Evolutionary conservation across 345 rosid species (phyloP).

Genomic region (Trapa incisa): DNA sequence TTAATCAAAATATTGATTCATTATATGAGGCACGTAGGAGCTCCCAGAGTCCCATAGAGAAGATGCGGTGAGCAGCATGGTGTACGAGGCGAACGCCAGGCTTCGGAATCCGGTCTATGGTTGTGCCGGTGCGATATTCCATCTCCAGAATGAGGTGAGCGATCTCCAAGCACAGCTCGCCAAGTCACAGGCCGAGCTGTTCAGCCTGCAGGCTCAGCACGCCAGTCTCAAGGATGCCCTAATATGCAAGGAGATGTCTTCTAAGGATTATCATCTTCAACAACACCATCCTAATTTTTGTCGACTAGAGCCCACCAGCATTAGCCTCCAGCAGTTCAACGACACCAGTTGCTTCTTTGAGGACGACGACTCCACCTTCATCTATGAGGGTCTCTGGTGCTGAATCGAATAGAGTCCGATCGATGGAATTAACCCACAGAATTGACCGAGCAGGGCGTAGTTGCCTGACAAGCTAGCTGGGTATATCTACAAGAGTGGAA

Average conservation of each 20-base stretch:
- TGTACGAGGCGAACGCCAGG: conserved; percentile 32
- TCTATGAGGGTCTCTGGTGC: conserved; percentile 11
- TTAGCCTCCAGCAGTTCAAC: background rate
- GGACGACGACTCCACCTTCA: background rate
- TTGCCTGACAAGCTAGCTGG: too few species aligned
- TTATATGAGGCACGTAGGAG: conserved; percentile 11
- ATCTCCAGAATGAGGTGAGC: conserved; percentile 27
- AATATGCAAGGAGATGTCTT: conserved; percentile 26
- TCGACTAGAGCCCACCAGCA: background rate
- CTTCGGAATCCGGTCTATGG: conserved; percentile 32
- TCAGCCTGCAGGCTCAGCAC: conserved; percentile 21
- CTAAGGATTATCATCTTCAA: too few species aligned
- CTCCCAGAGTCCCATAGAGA: conserved; percentile 33
- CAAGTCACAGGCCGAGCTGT: conserved; percentile 27
- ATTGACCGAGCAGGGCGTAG: too few species aligned
- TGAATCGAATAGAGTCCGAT: background rate
- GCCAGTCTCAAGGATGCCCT: conserved; percentile 18
- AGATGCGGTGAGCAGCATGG: conserved; percentile 39
- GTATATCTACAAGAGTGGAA: too few species aligned
- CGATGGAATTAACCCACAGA: too few species aligned
- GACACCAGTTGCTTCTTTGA: conserved; percentile 7
- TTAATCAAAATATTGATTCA: background rate
- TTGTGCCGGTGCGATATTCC: conserved; percentile 32
- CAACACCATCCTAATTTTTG: conserved; percentile 1
- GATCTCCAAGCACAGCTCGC: conserved; percentile 33